Evolutionary conservation across 805 yeast genomes (phyloP), one percentile per base, ranked within the genome.

Genomic region (Yarrowia sp.): DNA sequence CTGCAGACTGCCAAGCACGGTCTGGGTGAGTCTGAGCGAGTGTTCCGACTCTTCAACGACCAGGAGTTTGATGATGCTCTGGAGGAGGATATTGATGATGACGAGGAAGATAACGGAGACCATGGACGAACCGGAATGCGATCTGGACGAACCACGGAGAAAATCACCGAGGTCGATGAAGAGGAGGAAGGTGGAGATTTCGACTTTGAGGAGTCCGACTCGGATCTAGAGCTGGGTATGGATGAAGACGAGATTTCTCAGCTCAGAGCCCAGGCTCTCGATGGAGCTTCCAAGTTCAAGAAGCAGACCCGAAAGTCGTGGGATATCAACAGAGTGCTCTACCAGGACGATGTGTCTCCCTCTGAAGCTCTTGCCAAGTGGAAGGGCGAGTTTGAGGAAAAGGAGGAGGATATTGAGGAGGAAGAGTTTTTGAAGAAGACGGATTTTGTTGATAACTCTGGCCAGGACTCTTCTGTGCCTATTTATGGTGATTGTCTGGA

Each of bases 321-420:
- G 92, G 90, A 93, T 74, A 84, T 93, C 67, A 86, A 87, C 70
- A 90, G 89, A 72, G 77, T 93, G 65, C 78, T 95, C 4, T 93
- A 95, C 74, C 81, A 89, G 84, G 86, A 87, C 65, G 88, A 90
- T 69, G 80, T 91, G 45, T 84, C 85, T 11, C 92, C 98, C 0
- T 79, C 77, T 8, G 76, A 75, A 5, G 76, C 74, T 13, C 67
- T 76, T 32, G 65, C 64, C 58, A 63, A 72, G 31, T 75, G 76
- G 74, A 67, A 57, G 28, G 72, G 73, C 45, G 70, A 70, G 9
- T 69, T 67, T 15, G 68, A 67, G 3, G 68, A 66, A 31, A 67
- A 65, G 6, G 73, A 71, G 33, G 74, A 71, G 33, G 72, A 69
- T 32, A 69, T 64, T 28, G 72, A 71, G 18, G 65, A 72, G 13